Conservation (phyloP, 495 filamentous ascomycete genomes). For the Extremus antarcticus region DNA sequence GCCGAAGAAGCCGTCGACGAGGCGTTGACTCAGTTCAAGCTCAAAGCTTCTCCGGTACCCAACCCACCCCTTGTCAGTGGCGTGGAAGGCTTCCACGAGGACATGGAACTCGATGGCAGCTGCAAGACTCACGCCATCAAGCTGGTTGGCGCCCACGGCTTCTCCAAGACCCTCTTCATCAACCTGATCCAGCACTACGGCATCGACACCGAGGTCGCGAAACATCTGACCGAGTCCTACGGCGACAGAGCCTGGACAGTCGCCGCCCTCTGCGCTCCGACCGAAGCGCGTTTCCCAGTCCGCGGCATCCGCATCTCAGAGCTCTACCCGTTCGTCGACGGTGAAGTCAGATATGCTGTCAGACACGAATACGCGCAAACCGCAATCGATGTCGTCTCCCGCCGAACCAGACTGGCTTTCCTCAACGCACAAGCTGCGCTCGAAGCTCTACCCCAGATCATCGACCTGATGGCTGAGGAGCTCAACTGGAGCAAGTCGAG, state of each 20-base stretch:
- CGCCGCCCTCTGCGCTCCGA: constrained; percentile 70
- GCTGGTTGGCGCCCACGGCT: constrained; percentile 88
- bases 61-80: constrained; percentile 66
- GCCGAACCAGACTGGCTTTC: constrained; percentile 82
- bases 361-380: constrained; percentile 91
- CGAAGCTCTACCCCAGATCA: constrained; percentile 76
- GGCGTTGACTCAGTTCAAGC: constrained; percentile 61
- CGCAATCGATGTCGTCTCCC: constrained; percentile 79
- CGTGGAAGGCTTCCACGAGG: constrained; percentile 34
- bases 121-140: constrained; percentile 90
- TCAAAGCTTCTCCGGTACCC: constrained; percentile 48
- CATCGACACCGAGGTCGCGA: constrained; percentile 87
- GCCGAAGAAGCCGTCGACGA: constrained; percentile 93
- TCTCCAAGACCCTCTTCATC: constrained; percentile 92
- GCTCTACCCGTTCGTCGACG: constrained; percentile 93
- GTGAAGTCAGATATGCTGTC: constrained; percentile 84
- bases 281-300: constrained; percentile 75
- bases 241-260: constrained; percentile 96
- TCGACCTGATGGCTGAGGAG: constrained; percentile 89
- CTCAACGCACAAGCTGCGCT: constrained; percentile 91
- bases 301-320: constrained; percentile 69
- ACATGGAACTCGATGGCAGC: constrained; percentile 64
- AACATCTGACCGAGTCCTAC: constrained; percentile 80
- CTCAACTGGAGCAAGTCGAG: constrained; percentile 67
- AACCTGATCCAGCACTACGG: constrained; percentile 96